phyloP scores from a whole-genome alignment of 2,329 filamentous ascomycete genomes.

The Cyphellophora attinorum region DNA sequence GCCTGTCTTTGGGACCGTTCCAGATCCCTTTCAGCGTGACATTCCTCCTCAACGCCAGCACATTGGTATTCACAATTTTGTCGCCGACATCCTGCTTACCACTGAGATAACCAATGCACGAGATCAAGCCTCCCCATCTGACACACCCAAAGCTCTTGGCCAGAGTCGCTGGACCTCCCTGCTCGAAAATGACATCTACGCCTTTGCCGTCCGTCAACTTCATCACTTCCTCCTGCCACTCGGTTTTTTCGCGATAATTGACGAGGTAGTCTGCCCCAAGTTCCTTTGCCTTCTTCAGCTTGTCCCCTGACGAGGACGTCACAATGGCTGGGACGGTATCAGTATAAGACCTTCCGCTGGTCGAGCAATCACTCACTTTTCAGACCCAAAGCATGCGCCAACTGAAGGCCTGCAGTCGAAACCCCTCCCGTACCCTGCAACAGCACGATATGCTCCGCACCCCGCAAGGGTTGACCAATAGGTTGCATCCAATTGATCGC shows the following conservation, averaged over 20 bases:
- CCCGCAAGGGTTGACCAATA: conserved; percentile 27
- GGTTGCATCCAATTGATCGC: conserved; percentile 38
- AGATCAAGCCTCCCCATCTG: conserved; percentile 36
- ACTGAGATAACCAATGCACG: conserved; percentile 12
- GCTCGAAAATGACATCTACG: conserved; percentile 32
- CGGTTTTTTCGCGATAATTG: conserved; percentile 38
- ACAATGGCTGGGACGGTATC: conserved; percentile 29
- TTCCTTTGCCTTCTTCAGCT: conserved; percentile 8
- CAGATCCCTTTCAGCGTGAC: conserved; percentile 50
- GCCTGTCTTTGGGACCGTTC: conserved; percentile 51
- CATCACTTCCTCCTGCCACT: conserved; percentile 39
- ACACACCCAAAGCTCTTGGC: conserved; percentile 37
- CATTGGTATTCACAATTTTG: conserved; percentile 51
- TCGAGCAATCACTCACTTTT: conserved; percentile 31
- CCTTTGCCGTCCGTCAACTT: conserved; percentile 34
- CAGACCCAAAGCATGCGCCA: conserved; percentile 38
- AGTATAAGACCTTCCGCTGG: conserved; percentile 5
- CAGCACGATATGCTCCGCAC: conserved; percentile 26
- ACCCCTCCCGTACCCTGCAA: conserved; percentile 40
- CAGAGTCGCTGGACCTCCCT: conserved; percentile 32
- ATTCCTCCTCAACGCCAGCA: conserved; percentile 42
- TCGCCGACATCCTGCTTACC: conserved; percentile 19
- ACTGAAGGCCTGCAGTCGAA: conserved; percentile 34
- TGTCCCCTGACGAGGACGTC: conserved; percentile 14
- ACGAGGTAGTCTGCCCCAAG: conserved; percentile 27